A percentile compares a stretch with the other conserved stretches of the same genome.
These are phyloP conservation scores for Camelina neglecta DNA, from an alignment of 345 rosid genomes.

Conservation along the genomic window DNA sequence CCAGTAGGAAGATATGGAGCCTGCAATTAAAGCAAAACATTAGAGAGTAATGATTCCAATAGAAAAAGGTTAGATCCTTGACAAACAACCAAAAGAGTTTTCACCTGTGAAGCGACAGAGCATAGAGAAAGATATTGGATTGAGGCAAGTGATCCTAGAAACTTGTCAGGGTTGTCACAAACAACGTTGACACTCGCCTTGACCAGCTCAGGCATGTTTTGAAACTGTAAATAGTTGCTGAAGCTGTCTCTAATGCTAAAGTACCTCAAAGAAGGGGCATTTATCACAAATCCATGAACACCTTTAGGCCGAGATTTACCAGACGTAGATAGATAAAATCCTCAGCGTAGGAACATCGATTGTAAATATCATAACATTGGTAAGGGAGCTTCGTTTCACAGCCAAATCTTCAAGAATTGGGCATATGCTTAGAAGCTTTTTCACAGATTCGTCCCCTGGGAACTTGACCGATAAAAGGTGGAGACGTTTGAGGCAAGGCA, in stretches of 20 bases:
- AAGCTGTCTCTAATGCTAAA: conserved; percentile 24
- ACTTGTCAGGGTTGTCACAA: not conserved
- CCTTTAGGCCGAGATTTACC: not conserved
- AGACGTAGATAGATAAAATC: conserved; percentile 5
- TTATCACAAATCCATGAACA: conserved; percentile 29
- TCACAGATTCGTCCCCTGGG: conserved; percentile 27
- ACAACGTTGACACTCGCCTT: conserved; percentile 20
- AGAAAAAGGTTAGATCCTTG: not conserved
- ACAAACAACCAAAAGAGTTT: not conserved
- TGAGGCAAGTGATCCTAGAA: conserved; percentile 25
- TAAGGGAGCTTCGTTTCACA: not conserved
- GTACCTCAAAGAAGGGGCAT: conserved; percentile 26
- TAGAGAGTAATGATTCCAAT: not conserved
- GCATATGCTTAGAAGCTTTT: conserved; percentile 17
- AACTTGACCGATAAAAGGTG: conserved; percentile 22
- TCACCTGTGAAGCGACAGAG: conserved; percentile 15
- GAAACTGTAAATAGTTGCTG: conserved; percentile 17
- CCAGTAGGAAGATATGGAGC: conserved; percentile 7
- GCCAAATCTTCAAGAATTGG: conserved; percentile 18
- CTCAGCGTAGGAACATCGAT: conserved; percentile 16
- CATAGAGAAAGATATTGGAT: conserved; percentile 18
- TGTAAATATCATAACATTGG: conserved; percentile 11
- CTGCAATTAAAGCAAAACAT: conserved; percentile 18
- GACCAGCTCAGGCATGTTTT: conserved; percentile 18
- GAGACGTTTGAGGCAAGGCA: conserved; percentile 7